Base-by-base conservation (phyloP, 768 basidiomycete genomes). In the Heimioporus sp. region DNA sequence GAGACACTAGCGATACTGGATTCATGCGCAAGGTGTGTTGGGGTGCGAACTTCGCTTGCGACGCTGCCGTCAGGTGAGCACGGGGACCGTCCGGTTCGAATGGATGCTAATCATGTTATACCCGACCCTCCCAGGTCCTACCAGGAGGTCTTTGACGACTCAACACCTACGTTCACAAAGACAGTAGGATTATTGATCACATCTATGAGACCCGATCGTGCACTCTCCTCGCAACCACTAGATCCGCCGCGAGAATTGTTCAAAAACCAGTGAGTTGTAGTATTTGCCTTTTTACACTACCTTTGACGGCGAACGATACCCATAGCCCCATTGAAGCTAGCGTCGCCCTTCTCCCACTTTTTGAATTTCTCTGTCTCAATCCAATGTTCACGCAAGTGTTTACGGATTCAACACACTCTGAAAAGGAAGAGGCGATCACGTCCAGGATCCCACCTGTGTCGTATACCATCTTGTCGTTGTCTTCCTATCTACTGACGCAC, bases 401-500 rank as follows among this genome's bases (percentile, higher is more conserved):
- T 7, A 50, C 77, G 43, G 73, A 77, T 15, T 64, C 68, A 38
- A 49, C 73, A 7, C 63, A 66, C 7, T 38, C 68, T 19, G 56
- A 55, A 10, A 63, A 64, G 2, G 70, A 64, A n/a, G 61, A 53
- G 48, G 57, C 60, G n/a, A 44, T 49, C 35, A 30, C 34, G 9
- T 42, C 53, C 15, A 64, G 37, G 48, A 62, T 65, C 7, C 58
- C 75, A 0, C 75, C 78, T 6, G 65, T 78, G 10, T 67, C 76
- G 2, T 72, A 76, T 56, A 79, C 77, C 11, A 62, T 84, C 11
- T 59, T 87, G 42, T 78, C 81, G 5, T 62, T 87, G 47, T 78
- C 82, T 2, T 86, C 85, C 0, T 87, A 87, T 68, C 59, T 87
- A 43, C 66, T 86, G 48, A 79, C 83, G 2, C 86, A 89, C 62